These are phyloP conservation scores for Suillus weaverae DNA, from an alignment of 768 basidiomycete genomes.

Conservation along the genomic window DNA sequence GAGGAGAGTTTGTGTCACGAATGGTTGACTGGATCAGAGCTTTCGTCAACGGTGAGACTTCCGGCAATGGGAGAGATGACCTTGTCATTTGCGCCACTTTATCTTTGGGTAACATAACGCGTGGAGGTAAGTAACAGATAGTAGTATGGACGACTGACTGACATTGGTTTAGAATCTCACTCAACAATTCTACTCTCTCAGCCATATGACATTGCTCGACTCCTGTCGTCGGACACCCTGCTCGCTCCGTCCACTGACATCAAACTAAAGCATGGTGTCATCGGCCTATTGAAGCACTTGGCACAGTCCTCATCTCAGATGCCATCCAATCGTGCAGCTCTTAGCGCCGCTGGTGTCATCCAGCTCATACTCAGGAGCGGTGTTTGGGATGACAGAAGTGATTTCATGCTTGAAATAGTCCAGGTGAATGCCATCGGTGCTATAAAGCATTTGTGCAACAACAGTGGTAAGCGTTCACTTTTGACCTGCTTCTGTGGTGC, in stretches of 20 bases:
- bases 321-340: constrained; percentile 52
- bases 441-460: constrained; percentile 84
- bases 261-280: constrained; percentile 86
- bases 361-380: constrained; percentile 59
- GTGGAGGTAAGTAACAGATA: constrained; percentile 57
- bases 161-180: constrained; percentile 47
- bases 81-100: constrained; percentile 82
- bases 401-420: constrained; percentile 79
- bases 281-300: constrained; percentile 86
- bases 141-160: constrained; percentile 9
- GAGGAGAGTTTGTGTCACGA: constrained; percentile 69
- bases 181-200: constrained; percentile 62
- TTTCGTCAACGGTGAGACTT: constrained; percentile 42
- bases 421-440: constrained; percentile 88
- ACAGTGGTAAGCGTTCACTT: constrained; percentile 52
- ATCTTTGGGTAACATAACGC: constrained; percentile 77
- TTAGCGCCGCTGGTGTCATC: constrained; percentile 66
- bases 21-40: constrained; percentile 77
- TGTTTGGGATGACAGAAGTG: constrained; percentile 70
- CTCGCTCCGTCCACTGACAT: constrained; percentile 61
- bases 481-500: constrained; percentile 41
- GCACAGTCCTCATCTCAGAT: constrained; percentile 67
- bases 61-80: constrained; percentile 58
- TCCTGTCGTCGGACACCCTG: constrained; percentile 57
- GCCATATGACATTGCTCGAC: constrained; percentile 61